Base-by-base conservation (phyloP, 2,329 filamentous ascomycete genomes). In the Xenoacremonium recifei region DNA sequence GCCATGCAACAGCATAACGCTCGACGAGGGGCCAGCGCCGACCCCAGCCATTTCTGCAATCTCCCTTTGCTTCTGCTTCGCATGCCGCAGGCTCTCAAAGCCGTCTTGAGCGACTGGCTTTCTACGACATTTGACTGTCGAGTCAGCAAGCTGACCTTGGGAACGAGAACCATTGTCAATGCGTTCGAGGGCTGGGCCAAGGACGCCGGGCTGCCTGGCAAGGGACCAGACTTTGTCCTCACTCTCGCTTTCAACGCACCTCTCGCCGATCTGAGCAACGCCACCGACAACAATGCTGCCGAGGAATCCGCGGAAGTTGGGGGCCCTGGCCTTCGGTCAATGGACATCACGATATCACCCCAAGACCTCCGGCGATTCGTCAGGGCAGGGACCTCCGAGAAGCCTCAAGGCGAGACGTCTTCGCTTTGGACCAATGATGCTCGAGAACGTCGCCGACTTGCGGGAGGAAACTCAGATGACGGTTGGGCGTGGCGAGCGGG, bases 121-220 rank as follows among this genome's bases (percentile, higher is more conserved):
- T 65, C 70, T 4, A 68, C 60, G 31, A 71, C 71, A 1, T 81
- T 82, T 48, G 79, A 82, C 61, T 80, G 76, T 47, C 76, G 75
- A 20, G 69, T 80, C 33, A 72, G 67, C 40, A 63, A 73, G 4
- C 59, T 81, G 31, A 65, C 65, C 1, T 57, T 82, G 3, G 73
- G 74, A 5, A 78, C 76, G 6, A 66, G 66, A 33, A 76, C 73
- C 2, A 63, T 82, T 0, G 60, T 79, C 2, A 54, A 57, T 4
- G 63, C 69, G 5, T 76, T 73, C 71, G 78, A 81, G 48, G 56
- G 63, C 12, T 81, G 77, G 77, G 63, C 76, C 21, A 54, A 60
- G 2, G 59, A 64, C 0, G 66, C 61, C 5, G 68, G 65, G 1
- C 34, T 70, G 10, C 60, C 62, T 0, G 54, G 59, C 3, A 57